Conservation (phyloP, 768 basidiomycete genomes). For the Cubamyces sp. region DNA sequence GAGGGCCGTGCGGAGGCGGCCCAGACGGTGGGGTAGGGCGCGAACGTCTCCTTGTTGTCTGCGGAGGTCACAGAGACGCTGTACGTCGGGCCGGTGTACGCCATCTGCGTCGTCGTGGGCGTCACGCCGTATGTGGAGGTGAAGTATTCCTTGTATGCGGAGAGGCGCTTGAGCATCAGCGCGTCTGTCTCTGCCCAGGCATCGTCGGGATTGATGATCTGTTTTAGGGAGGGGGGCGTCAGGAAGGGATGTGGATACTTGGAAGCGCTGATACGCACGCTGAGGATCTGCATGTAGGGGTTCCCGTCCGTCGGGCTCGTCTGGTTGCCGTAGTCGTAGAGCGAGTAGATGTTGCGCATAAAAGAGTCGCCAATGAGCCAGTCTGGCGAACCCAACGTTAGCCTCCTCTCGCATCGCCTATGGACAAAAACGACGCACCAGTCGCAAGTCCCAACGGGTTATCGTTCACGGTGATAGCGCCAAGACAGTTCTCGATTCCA, state of each 20-base stretch:
- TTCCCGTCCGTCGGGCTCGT: not conserved
- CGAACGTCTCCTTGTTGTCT: constrained; percentile 6
- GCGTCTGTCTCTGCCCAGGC: constrained; percentile 1
- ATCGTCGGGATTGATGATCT: not conserved
- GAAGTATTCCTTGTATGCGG: not conserved
- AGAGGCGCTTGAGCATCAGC: not conserved
- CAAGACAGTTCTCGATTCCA: not conserved
- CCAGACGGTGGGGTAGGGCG: not conserved
- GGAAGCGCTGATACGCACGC: not conserved
- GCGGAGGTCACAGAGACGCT: not conserved
- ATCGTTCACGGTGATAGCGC: not conserved
- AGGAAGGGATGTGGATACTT: not conserved
- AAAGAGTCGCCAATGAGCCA: constrained; percentile 12
- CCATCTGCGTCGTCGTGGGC: constrained; percentile 1
- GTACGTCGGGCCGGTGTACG: not conserved
- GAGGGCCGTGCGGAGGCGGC: not conserved
- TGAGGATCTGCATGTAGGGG: constrained; percentile 3
- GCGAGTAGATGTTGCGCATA: constrained; percentile 9
- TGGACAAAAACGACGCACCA: not conserved
- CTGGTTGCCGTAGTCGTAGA: constrained; percentile 8
- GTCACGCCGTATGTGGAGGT: not conserved
- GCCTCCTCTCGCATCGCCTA: too few species aligned
- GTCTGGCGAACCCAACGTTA: not conserved
- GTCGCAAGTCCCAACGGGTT: not conserved
- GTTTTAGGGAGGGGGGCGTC: not conserved